Conservation (phyloP, 2,329 filamentous ascomycete genomes). For the Plenodomus lindquistii region DNA sequence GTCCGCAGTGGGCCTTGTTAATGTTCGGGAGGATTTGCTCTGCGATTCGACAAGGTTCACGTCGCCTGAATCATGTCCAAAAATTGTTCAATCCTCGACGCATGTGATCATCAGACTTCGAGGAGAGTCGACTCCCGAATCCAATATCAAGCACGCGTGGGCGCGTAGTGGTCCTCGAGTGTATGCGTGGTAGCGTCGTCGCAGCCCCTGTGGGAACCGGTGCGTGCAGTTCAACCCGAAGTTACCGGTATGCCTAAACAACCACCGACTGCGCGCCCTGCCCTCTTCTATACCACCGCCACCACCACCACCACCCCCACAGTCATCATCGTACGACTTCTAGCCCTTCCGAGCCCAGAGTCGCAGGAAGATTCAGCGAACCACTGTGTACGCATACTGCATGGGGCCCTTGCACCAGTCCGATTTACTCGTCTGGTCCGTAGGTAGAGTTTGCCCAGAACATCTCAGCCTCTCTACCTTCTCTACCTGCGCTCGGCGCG, state of each 20-base stretch:
- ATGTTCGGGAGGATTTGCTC: background rate
- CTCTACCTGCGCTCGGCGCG: background rate
- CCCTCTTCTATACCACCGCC: background rate
- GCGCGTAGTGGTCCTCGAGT: background rate
- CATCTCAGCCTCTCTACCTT: background rate
- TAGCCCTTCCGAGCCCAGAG: too few species aligned
- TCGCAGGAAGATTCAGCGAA: too few species aligned
- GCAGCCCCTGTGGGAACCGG: background rate
- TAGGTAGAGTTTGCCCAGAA: background rate
- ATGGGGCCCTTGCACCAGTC: background rate
- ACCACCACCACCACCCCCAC: background rate
- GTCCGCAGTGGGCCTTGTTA: conserved; percentile 3
- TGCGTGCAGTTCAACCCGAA: background rate
- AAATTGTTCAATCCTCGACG: background rate
- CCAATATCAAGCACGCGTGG: background rate
- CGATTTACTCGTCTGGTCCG: background rate
- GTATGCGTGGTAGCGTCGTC: background rate
- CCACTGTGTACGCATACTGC: background rate
- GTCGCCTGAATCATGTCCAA: background rate
- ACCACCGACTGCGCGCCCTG: background rate
- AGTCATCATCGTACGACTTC: too few species aligned
- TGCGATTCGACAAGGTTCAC: conserved; percentile 5
- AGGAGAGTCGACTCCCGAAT: background rate
- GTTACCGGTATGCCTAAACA: background rate
- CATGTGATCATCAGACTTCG: background rate